These are phyloP conservation scores for Phytophthora tubulina DNA, from an alignment of 352 stramenopile genomes.

Conservation along the genomic window DNA sequence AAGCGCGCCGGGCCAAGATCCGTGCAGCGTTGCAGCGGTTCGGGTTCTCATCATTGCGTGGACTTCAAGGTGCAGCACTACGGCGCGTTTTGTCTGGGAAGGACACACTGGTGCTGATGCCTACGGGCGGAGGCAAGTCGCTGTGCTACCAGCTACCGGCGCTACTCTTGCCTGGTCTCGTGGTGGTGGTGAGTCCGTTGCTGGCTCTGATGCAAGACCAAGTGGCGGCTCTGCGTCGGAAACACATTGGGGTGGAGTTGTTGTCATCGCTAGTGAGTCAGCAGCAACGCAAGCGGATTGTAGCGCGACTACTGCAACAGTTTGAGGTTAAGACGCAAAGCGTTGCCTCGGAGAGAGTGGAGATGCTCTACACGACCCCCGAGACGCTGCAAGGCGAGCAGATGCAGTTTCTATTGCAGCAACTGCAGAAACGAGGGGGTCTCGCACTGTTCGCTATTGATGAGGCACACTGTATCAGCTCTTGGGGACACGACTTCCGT, in stretches of 20 bases:
- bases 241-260: slow-evolving; percentile 61
- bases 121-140: slow-evolving; percentile 98
- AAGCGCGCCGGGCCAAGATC: slow-evolving; percentile 58
- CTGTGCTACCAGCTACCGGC: slow-evolving; percentile 96
- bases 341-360: slow-evolving; percentile 28
- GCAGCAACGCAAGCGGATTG: slow-evolving; percentile 41
- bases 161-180: slow-evolving; percentile 72
- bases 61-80: slow-evolving; percentile 54
- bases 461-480: slow-evolving; percentile 94
- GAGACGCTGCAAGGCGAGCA: slow-evolving; percentile 76
- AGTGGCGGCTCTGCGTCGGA: slow-evolving; percentile 63
- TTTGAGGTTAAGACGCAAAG: slow-evolving; percentile 5
- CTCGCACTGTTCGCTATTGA: slow-evolving; percentile 84
- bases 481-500: slow-evolving; percentile 93
- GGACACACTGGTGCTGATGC: slow-evolving; percentile 91
- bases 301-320: slow-evolving; percentile 39
- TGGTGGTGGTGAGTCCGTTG: slow-evolving; percentile 90
- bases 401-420: slow-evolving; percentile 54
- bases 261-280: slow-evolving; percentile 60
- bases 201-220: slow-evolving; percentile 93
- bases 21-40: slow-evolving; percentile 54
- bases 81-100: slow-evolving; percentile 53
- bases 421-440: slow-evolving; percentile 37
- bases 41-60: slow-evolving; percentile 53
- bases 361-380: slow-evolving; percentile 91